Evolutionary conservation across 2,329 filamentous ascomycete genomes (phyloP), one percentile per base, ranked within the genome.

Genomic region (Decorospora gaudefroyi): DNA sequence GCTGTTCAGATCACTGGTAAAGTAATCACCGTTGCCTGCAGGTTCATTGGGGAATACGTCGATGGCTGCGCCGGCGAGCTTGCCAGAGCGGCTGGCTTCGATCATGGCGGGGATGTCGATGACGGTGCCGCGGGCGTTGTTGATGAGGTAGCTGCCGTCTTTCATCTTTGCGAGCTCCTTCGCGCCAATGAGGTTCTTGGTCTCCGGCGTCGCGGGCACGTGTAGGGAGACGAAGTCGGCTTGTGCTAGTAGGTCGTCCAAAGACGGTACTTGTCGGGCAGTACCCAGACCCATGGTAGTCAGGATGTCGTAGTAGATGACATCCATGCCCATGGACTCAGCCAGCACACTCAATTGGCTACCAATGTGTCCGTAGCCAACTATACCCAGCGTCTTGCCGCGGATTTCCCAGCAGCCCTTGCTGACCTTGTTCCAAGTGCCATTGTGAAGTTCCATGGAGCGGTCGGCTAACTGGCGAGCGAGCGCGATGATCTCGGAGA

Each of bases 341-440:
- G 93, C 91, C 53, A 99, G 78, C 28, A 99, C 93, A 0, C 91
- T 97, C 53, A 99, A 77, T 73, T 99, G 93, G 37, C 90, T 91
- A 51, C 93, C 93, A 68, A 99, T 97, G 69, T 99, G 93, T 51
- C 93, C 93, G 67, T 99, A 99, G 19, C 93, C 93, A 55, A 99
- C 84, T 64, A 99, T 97, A 51, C 88, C 93, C 39, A 99, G 80
- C 29, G 92, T 97, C 80, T 99, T 99, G 70, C 93, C 93, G 62
- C 93, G 85, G 62, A 97, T 90, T 72, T 99, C 93, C 93, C 93
- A 97, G 80, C 93, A 99, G 67, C 88, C 91, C 64, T 82, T 81
- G 76, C 90, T 96, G 65, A 97, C 91, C 77, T 99, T 99, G 74
- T 97, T 97, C 93, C 93, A 99, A 29, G 84, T 90, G 44, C 93